phyloP scores from a whole-genome alignment of 2,329 filamentous ascomycete species.

The Chaetomiaceae sp. region DNA sequence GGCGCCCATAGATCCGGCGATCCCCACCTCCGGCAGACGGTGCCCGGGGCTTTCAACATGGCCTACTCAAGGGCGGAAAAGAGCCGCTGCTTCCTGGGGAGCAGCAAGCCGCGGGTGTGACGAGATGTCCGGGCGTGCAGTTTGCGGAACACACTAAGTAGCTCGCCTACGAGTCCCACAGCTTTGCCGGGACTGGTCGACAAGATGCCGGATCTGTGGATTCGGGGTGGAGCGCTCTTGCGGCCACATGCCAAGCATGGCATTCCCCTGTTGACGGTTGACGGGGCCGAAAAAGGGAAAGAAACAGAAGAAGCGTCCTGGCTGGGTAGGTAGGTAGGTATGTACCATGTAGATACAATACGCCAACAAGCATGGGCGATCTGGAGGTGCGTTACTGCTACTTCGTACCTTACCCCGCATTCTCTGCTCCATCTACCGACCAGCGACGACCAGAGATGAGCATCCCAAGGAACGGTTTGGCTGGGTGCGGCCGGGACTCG shows the following conservation, averaged over 20 bases:
- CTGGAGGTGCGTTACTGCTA: too few relatives aligned
- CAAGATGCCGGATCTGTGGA: conserved; percentile 17
- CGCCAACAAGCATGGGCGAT: too few relatives aligned
- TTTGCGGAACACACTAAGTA: not conserved
- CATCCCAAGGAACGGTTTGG: conserved; percentile 1
- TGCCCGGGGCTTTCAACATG: not conserved
- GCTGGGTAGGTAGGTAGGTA: too few relatives aligned
- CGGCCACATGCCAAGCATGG: conserved; percentile 16
- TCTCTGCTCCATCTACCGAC: conserved; percentile 14
- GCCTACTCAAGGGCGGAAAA: not conserved
- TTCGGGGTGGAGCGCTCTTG: not conserved
- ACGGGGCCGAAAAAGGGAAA: conserved; percentile 10
- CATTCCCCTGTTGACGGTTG: conserved; percentile 2
- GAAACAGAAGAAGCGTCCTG: not conserved
- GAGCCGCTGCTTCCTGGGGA: not conserved
- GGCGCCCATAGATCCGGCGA: not conserved
- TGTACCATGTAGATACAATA: too few relatives aligned
- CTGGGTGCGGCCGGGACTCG: conserved; percentile 1
- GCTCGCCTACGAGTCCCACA: conserved; percentile 1
- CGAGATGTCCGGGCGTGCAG: conserved; percentile 4
- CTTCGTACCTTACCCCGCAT: conserved; percentile 19
- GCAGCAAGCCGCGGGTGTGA: not conserved
- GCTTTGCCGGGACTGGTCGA: conserved; percentile 11
- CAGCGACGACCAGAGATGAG: conserved; percentile 1
- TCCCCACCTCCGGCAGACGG: conserved; percentile 2